A percentile compares a stretch with the other conserved stretches of the same genome.
phyloP scores from a whole-genome alignment of 805 yeast species.

The Saturnispora halmiae region DNA sequence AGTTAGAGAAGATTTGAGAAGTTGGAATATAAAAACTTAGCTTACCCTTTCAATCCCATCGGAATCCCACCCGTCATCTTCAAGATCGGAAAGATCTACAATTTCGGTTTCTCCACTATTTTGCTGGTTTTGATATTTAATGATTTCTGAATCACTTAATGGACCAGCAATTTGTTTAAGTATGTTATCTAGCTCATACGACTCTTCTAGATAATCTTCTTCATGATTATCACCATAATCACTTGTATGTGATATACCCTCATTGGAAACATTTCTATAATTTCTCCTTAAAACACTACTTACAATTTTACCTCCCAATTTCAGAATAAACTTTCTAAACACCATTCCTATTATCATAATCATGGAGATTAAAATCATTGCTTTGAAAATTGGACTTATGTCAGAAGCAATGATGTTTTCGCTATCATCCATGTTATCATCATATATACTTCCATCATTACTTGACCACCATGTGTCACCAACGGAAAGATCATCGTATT shows the following conservation, averaged over 20 bases:
- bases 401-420: slow-evolving; percentile 34
- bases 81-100: slow-evolving; percentile 21
- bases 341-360: neutral
- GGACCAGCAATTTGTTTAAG: too few species aligned
- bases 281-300: neutral
- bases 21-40: slow-evolving; percentile 30
- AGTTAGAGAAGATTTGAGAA: slow-evolving; percentile 30
- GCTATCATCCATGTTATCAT: slow-evolving; percentile 31
- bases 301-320: neutral
- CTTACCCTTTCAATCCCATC: slow-evolving; percentile 27
- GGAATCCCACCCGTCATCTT: slow-evolving; percentile 23
- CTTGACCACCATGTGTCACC: slow-evolving; percentile 23
- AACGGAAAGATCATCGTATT: neutral
- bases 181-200: slow-evolving; percentile 8
- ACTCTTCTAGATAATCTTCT: neutral
- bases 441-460: slow-evolving; percentile 14
- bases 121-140: slow-evolving; percentile 1
- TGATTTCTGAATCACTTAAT: neutral
- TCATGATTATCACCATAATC: neutral
- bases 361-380: neutral
- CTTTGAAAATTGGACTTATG: slow-evolving; percentile 26
- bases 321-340: neutral
- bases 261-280: neutral
- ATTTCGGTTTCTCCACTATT: slow-evolving; percentile 11
- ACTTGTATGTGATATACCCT: neutral